Evolutionary conservation across 495 filamentous ascomycete species (phyloP).

Genomic region (Friedmanniomyces simplex): DNA sequence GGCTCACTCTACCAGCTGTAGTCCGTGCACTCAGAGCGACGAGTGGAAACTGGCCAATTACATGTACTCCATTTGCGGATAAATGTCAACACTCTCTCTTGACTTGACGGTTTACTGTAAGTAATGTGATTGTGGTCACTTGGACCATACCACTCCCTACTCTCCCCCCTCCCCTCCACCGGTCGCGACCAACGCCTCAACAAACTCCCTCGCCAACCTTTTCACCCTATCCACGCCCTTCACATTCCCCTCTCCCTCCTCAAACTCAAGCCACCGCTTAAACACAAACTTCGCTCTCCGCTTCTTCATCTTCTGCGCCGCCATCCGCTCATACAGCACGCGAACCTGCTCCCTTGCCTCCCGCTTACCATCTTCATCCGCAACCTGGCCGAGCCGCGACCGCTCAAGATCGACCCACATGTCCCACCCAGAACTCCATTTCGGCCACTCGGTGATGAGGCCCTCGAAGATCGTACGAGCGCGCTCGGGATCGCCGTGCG

Average conservation of each 20-base stretch:
- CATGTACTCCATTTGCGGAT: too few relatives aligned
- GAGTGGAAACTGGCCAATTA: too few relatives aligned
- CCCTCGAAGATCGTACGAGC: slow-evolving; percentile 92
- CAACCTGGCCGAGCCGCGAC: not conserved
- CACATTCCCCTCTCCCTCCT: slow-evolving; percentile 26
- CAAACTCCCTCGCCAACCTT: slow-evolving; percentile 26
- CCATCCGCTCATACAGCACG: slow-evolving; percentile 71
- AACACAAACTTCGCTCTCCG: slow-evolving; percentile 28
- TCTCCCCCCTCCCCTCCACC: slow-evolving; percentile 16
- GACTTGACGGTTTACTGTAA: too few relatives aligned
- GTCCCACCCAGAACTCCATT: slow-evolving; percentile 87
- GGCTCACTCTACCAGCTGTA: too few relatives aligned
- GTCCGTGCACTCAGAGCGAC: too few relatives aligned
- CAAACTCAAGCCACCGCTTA: slow-evolving; percentile 32
- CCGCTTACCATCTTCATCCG: slow-evolving; percentile 37
- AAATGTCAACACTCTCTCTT: too few relatives aligned
- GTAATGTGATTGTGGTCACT: too few relatives aligned
- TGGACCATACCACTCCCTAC: not conserved
- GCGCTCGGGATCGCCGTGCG: slow-evolving; percentile 76
- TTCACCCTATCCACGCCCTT: slow-evolving; percentile 26
- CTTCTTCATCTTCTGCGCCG: slow-evolving; percentile 46
- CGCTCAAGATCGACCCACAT: slow-evolving; percentile 77
- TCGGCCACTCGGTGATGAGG: slow-evolving; percentile 71
- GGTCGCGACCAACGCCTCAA: slow-evolving; percentile 19
- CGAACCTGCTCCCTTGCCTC: slow-evolving; percentile 56